phyloP scores from a whole-genome alignment of 306 rosid genomes.

The Cicer pinnatifidum region DNA sequence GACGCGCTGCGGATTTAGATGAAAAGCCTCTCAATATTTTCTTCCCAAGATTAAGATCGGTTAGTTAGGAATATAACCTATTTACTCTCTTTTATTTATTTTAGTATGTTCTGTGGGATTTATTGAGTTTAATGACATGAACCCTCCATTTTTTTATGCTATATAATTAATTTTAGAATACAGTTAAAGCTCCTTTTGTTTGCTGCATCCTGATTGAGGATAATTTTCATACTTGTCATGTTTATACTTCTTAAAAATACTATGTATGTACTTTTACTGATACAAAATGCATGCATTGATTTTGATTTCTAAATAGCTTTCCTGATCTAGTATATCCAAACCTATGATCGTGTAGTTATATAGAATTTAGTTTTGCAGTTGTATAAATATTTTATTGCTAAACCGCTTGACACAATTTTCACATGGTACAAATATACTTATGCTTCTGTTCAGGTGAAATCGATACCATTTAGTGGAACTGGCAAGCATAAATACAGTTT shows the following conservation, averaged over 20 bases:
- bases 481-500: slow-evolving; percentile 95
- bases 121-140: background rate
- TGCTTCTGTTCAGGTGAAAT: slow-evolving; percentile 64
- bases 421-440: slow-evolving; percentile 11
- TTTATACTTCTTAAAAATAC: background rate
- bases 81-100: background rate
- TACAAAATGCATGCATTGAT: slow-evolving; percentile 21
- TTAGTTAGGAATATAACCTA: slow-evolving; percentile 12
- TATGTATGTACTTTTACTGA: background rate
- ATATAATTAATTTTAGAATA: too few species aligned
- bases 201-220: slow-evolving; percentile 7
- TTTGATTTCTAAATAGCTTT: slow-evolving; percentile 33
- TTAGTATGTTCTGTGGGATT: background rate
- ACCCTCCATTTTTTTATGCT: too few species aligned
- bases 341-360: background rate
- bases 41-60: slow-evolving; percentile 80
- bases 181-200: background rate
- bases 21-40: slow-evolving; percentile 56
- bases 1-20: slow-evolving; percentile 29
- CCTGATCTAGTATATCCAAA: background rate
- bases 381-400: slow-evolving; percentile 23
- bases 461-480: slow-evolving; percentile 81
- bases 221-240: background rate
- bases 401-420: slow-evolving; percentile 16
- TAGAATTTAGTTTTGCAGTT: slow-evolving; percentile 6